These are phyloP conservation scores for Saturnispora silvae DNA, from an alignment of 805 yeast genomes.

Conservation along the genomic window DNA sequence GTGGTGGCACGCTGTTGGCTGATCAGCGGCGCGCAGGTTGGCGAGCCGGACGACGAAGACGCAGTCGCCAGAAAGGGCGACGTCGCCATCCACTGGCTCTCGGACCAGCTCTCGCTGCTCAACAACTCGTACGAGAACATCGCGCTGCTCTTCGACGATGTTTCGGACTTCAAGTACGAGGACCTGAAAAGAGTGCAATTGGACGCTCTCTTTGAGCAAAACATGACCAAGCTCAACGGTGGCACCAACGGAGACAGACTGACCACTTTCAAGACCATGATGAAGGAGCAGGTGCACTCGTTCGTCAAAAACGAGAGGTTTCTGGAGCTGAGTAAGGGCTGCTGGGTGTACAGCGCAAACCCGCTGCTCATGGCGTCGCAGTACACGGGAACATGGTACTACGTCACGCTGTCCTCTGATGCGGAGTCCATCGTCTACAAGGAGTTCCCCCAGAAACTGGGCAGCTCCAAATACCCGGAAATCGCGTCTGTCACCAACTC, in stretches of 20 bases:
- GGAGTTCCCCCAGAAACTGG: slow-evolving; percentile 40
- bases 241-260: slow-evolving; percentile 26
- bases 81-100: slow-evolving; percentile 9
- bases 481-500: slow-evolving; percentile 12
- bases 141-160: slow-evolving; percentile 8
- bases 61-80: slow-evolving; percentile 6
- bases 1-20: slow-evolving; percentile 13
- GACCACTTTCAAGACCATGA: slow-evolving; percentile 36
- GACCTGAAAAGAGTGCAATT: slow-evolving; percentile 49
- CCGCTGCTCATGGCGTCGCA: slow-evolving; percentile 26
- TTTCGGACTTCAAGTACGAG: slow-evolving; percentile 27
- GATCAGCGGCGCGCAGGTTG: slow-evolving; percentile 9
- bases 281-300: slow-evolving; percentile 49
- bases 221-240: slow-evolving; percentile 35
- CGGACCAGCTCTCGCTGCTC: slow-evolving; percentile 1
- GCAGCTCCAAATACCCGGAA: slow-evolving; percentile 14
- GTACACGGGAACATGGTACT: slow-evolving; percentile 26
- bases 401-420: slow-evolving; percentile 56
- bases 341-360: slow-evolving; percentile 65
- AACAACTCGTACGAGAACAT: slow-evolving; percentile 9
- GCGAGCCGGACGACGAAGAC: slow-evolving; percentile 6
- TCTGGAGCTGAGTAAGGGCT: slow-evolving; percentile 59
- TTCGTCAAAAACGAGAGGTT: slow-evolving; percentile 72
- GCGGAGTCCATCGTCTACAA: slow-evolving; percentile 50
- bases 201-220: slow-evolving; percentile 27